Base-by-base conservation (phyloP, 495 filamentous ascomycete genomes). In the Podospora pseudopauciseta region DNA sequence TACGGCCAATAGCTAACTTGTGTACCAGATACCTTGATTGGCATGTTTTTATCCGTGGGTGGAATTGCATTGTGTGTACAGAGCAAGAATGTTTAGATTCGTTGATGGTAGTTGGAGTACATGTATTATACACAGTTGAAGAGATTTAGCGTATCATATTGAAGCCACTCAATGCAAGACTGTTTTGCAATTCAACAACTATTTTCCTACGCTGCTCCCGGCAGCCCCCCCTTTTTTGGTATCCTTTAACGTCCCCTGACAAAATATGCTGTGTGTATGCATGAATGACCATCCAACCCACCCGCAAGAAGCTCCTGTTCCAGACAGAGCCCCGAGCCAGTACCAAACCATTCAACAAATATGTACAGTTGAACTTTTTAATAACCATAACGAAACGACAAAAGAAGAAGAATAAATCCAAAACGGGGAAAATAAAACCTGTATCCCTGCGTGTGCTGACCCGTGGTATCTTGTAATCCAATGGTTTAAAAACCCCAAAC, bases 51-150 rank as follows among this genome's bases (percentile, higher is more conserved):
- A 3, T 67, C 68, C 13, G 64, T 70, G 18, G 68, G 54, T 0
- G 68, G 68, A 5, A 70, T 70, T 61, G 68, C 68, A 34, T 2
- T 70, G 65, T 70, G 68, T 44, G 68, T 70, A 53, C 68, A 70
- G 20, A 70, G 68, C 65, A 70, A 70, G 65, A 70, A 70, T n/a
- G 60, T 18, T 32, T 34, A 26, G 3, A n/a, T 11, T 13, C 7
- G 39, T 49, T 16, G 2, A 0, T 49, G 5, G 2, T 16, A 11
- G 5, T 49, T 49, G 3, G 15, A 13, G 39, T 11, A 49, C 7
- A 13, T 49, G 13, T 3, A 49, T 13, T 13, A 49, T 49, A 49
- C 39, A 5, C 4, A 32, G 0, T 32, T 1, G 30, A 16, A 11
- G 13, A 3, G 39, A 11, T 49, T 49, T 39, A 39, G 34, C 9